Evolutionary conservation across 164 flowering plant genomes (phyloP), one percentile per base, ranked within the genome.

Genomic region (Litsea cubeba): DNA sequence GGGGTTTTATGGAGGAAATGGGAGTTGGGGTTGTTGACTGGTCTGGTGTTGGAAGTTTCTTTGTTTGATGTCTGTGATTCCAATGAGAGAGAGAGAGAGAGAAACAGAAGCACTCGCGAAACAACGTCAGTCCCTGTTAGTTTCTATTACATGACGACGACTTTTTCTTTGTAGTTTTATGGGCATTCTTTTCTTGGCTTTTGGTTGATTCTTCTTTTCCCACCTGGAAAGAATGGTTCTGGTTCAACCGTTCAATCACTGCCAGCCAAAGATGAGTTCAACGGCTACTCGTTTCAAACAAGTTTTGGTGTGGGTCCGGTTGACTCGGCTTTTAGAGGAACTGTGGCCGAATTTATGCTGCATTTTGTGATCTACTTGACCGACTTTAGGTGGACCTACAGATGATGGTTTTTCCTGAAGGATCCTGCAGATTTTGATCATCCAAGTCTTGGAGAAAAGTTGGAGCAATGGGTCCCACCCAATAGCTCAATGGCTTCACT

Each of bases 11-110:
- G 26, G 20, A 20, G 74, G 26, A n/a, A 2, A 35, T 54, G 60
- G 67, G 62, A 32, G 65, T 26, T 58, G 65, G 67, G 74, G 51
- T 72, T 30, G 74, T 72, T 72, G 74, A 62, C 74, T 62, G 68
- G 67, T 72, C 49, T 12, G 18, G 12, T 22, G 66, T 30, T 30
- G 50, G 68, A 72, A 72, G 74, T 12, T 72, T 72, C 74, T 35
- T 4, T 54, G 3, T 28, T 10, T 11, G 50, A 24, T 5, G 50
- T 22, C 71, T 68, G 71, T 49, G 54, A 35, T 68, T 40, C 71
- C 25, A 40, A 40, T 18, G 46, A 20, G 26, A 35, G 50, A 26
- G 20, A 51, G 62, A 51, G 62, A 51, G 20, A 26, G 73, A 50
- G 24, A 71, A n/a, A n/a, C n/a, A n/a, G 63, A 24, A 24, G 60